Conservation (phyloP, 73 alveolate genomes). For the Symbiodinium natans region DNA sequence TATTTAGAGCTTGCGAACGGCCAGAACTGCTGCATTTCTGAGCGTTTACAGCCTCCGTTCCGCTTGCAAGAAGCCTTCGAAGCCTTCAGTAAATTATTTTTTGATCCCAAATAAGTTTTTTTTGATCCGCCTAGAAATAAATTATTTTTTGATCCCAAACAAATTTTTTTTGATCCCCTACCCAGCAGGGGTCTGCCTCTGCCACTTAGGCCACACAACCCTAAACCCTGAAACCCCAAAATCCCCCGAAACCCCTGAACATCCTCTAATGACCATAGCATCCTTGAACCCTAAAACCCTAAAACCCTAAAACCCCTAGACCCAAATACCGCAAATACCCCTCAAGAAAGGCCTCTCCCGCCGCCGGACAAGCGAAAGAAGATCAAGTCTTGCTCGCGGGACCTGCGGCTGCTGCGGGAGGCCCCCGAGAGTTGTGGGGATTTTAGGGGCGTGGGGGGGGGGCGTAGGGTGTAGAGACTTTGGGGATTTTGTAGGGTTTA, state of each 20-base stretch:
- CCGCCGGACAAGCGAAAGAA: conserved; percentile 61
- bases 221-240: no score
- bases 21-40: no score
- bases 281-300: no score
- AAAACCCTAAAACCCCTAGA: neutral
- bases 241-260: neutral
- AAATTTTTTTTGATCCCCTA: no score
- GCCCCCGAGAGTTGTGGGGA: conserved; percentile 7
- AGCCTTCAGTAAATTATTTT: no score
- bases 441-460: neutral
- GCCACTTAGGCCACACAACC: neutral
- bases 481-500: no score
- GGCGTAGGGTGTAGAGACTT: neutral
- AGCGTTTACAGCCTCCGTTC: no score
- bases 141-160: no score
- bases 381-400: conserved; percentile 45
- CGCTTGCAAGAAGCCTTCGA: no score
- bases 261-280: neutral
- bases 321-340: neutral
- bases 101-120: no score
- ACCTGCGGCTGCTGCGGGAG: conserved; percentile 53
- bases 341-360: conserved; percentile 77
- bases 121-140: no score
- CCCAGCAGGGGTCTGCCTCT: neutral
- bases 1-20: neutral